Conservation (phyloP, 352 stramenopile genomes). For the Blastocystis hominis region DNA sequence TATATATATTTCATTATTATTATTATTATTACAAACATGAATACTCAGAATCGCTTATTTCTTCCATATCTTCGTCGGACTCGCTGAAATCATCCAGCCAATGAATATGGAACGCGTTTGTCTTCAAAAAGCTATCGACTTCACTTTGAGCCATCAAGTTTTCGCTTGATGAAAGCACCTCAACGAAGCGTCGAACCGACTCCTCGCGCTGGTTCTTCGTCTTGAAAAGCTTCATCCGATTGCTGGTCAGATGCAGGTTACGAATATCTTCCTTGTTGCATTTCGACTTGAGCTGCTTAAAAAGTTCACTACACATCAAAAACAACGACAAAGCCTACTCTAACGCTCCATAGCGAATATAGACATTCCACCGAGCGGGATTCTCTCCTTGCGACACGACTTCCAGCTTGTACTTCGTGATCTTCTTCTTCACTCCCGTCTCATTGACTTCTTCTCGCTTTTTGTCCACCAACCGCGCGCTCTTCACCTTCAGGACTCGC, state of each 20-base stretch:
- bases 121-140: conserved; percentile 28
- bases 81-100: conserved; percentile 17
- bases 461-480: not conserved
- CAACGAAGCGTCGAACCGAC: conserved; percentile 1
- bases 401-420: conserved; percentile 20
- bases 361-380: conserved; percentile 8
- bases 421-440: not conserved
- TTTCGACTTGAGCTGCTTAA: conserved; percentile 38
- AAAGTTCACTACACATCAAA: not conserved
- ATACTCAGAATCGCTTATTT: not conserved
- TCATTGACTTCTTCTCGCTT: conserved; percentile 17
- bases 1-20: no score
- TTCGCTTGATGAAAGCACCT: conserved; percentile 28
- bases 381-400: not conserved
- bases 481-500: not conserved
- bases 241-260: conserved; percentile 40
- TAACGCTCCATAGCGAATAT: conserved; percentile 36
- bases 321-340: not conserved
- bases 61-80: not conserved
- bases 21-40: not conserved
- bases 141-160: conserved; percentile 37
- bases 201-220: conserved; percentile 52
- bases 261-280: conserved; percentile 48
- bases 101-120: not conserved
- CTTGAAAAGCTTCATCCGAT: conserved; percentile 22